Evolutionary conservation across 2,329 filamentous ascomycete species (phyloP), one percentile per base, ranked within the genome.

Genomic region (Fusarium sp.): DNA sequence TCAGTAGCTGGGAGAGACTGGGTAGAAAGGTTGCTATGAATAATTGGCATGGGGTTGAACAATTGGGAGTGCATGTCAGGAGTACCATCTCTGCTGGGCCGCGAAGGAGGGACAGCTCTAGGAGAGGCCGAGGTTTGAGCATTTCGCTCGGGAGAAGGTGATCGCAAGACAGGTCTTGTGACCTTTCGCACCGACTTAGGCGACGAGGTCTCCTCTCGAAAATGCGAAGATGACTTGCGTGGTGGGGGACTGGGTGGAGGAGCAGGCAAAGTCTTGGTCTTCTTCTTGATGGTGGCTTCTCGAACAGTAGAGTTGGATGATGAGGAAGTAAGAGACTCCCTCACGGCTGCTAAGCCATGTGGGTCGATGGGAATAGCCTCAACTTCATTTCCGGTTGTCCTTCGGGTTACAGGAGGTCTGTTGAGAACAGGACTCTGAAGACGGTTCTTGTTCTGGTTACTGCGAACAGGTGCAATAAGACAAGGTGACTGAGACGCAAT

Each of bases 401-500:
- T 85, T 70, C 88, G 83, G 28, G 86, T 86, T n/a, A 90, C 81
- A 1, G 89, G 89, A 12, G 89, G 89, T 64, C 88, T 83, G 52
- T 82, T 86, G 63, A 84, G 79, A 49, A 84, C 81, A 48, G 85
- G 88, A 74, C 87, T 90, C 57, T 80, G 80, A 77, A 89, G 87
- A 71, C 84, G 84, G 61, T 78, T 75, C 71, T 85, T 84, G n/a
- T 82, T 77, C 51, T 81, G 79, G 26, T 78, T 84, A 70, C 76
- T 83, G 65, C 80, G 83, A 65, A 77, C 82, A 56, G 80, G 87
- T 65, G 75, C 84, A 77, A 88, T 79, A 7, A 90, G 78, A 5
- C 88, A 86, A 6, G 92, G 90, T 18, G 91, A 94, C 72, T 91
- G 90, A 2, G 92, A 94, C 10, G 90, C 91, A 67, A 92, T 89